Evolutionary conservation across 2,329 filamentous ascomycete species (phyloP), one percentile per base, ranked within the genome.

Genomic region (Colletotrichum orchidophilum): DNA sequence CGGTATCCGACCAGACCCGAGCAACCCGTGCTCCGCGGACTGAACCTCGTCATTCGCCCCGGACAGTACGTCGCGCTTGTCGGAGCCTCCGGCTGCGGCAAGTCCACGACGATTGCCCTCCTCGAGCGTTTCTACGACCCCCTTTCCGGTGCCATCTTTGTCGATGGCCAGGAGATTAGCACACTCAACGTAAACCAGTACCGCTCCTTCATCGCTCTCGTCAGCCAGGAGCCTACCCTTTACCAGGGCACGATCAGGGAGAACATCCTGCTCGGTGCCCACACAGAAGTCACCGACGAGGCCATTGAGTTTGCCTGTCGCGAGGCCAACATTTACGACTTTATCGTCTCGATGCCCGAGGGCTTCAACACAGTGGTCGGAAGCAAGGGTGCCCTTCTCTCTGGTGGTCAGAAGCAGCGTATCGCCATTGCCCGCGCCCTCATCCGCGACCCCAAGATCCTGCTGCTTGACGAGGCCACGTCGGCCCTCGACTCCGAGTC

Each of bases 41-140:
- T 98, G 12, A 92, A 96, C 80, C 86, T 96, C 7, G 85, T 83
- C 15, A 89, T 96, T 52, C 89, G 91, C 31, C 93, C 93, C 0
- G 94, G 94, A 4, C 93, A 96, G 78, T 96, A 96, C 76, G 88
- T 96, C 8, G 96, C 96, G 0, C 88, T 98, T 2, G 96, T 98
- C 9, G 96, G 96, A n/a, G 93, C 96, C 0, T 96, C 93, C 55
- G 96, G 96, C 3, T 97, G 95, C 78, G 96, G 96, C 69, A 98
- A 99, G 85, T 94, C 91, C 60, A 98, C 96, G 0, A 97, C 95
- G 0, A 97, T 98, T 78, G 93, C 94, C 3, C 87, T 98, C 4
- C 85, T 98, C 35, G 96, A 98, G 80, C 93, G 96, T 39, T 98
- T 98, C 84, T 98, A 98, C 79, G 95, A 98, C 76, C 94, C 95